Conservation (phyloP, 169 alveolate species). For the Amoebophrya sp. region DNA sequence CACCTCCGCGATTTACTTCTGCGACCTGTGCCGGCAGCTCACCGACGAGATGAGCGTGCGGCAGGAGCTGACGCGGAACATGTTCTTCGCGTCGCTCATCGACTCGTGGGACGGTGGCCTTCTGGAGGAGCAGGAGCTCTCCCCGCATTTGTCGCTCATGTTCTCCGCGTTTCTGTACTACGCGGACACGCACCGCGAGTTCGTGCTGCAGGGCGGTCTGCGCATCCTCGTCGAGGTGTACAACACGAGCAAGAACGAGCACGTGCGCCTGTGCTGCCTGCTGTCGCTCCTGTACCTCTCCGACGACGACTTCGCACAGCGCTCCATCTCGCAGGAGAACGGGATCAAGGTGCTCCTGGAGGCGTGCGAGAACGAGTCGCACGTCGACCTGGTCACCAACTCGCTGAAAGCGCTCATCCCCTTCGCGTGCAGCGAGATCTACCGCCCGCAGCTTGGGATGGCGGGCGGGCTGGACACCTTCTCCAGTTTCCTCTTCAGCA, state of each 20-base stretch:
- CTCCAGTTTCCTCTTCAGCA: too few species aligned
- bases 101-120: conserved; percentile 8
- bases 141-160: conserved; percentile 35
- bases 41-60: neutral
- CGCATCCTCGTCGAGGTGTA: conserved; percentile 27
- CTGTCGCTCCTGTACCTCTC: conserved; percentile 27
- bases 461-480: conserved; percentile 23
- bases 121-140: conserved; percentile 30
- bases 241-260: conserved; percentile 26
- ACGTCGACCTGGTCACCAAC: conserved; percentile 30
- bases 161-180: conserved; percentile 27
- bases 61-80: neutral
- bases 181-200: conserved; percentile 32
- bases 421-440: conserved; percentile 33
- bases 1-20: conserved; percentile 24
- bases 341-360: conserved; percentile 18
- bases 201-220: conserved; percentile 28
- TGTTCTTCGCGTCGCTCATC: neutral
- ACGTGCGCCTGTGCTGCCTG: conserved; percentile 33
- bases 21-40: conserved; percentile 8
- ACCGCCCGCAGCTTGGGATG: conserved; percentile 33
- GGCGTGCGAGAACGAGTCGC: conserved; percentile 36
- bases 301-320: conserved; percentile 20
- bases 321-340: conserved; percentile 27
- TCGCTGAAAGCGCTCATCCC: conserved; percentile 36